These are phyloP conservation scores for Allium sativum DNA, from an alignment of 106 monocot genomes.

Conservation along the genomic window DNA sequence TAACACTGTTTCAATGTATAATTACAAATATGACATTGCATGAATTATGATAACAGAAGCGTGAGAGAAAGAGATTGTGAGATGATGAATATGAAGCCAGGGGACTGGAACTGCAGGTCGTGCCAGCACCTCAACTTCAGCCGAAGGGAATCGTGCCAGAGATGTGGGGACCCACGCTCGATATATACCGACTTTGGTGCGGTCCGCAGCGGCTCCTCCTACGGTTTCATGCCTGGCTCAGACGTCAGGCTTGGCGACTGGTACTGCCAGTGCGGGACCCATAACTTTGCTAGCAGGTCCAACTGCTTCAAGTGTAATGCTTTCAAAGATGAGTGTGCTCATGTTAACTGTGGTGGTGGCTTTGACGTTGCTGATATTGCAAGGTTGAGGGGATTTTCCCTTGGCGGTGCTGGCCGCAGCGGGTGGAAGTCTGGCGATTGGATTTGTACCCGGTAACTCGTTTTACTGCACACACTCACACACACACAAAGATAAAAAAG, in stretches of 20 bases:
- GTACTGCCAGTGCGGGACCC: slow-evolving; percentile 83
- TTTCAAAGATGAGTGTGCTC: slow-evolving; percentile 49
- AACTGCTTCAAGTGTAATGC: slow-evolving; percentile 81
- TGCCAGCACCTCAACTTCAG: slow-evolving; percentile 97
- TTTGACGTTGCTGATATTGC: slow-evolving; percentile 12
- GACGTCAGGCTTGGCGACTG: slow-evolving; percentile 90
- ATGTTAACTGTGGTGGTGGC: slow-evolving; percentile 6
- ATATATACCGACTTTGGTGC: slow-evolving; percentile 26
- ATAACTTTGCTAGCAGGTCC: slow-evolving; percentile 92
- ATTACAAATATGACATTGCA: background rate
- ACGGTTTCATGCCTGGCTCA: slow-evolving; percentile 28
- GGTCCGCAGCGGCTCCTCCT: slow-evolving; percentile 26
- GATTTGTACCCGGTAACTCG: slow-evolving; percentile 71
- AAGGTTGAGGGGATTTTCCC: background rate
- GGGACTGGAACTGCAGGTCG: slow-evolving; percentile 89
- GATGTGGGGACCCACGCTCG: slow-evolving; percentile 51
- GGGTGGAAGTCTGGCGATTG: slow-evolving; percentile 95
- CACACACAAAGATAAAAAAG: too few relatives aligned
- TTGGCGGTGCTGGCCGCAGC: slow-evolving; percentile 27
- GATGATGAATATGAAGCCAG: slow-evolving; percentile 93
- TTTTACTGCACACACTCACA: background rate
- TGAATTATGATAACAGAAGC: background rate
- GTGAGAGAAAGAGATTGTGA: background rate
- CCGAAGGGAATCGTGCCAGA: slow-evolving; percentile 85
- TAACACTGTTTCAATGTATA: background rate